phyloP scores from a whole-genome alignment of 148 eudicot genomes.

The Fagopyrum esculentum region DNA sequence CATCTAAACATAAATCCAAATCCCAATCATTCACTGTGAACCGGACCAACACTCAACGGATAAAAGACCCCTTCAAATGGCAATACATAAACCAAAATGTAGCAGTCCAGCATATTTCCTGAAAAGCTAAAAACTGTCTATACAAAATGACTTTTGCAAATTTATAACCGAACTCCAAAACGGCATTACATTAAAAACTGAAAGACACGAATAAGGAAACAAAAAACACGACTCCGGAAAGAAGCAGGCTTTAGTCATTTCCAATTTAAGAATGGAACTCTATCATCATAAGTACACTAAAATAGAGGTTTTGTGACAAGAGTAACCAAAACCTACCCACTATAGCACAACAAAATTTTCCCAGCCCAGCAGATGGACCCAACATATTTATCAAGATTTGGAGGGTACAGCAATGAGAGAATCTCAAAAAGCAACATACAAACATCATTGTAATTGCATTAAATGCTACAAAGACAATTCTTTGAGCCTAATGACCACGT shows the following conservation, averaged over 20 bases:
- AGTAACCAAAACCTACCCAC: neutral
- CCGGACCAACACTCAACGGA: neutral
- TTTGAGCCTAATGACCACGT: neutral
- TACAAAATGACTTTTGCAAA: neutral
- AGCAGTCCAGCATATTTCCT: neutral
- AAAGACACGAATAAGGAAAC: neutral
- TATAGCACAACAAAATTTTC: neutral
- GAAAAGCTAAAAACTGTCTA: neutral
- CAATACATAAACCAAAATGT: neutral
- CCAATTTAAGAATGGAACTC: neutral
- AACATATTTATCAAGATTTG: neutral
- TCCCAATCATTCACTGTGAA: neutral
- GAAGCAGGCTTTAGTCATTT: neutral
- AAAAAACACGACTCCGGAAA: neutral
- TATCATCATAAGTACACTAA: neutral
- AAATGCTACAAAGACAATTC: constrained; percentile 4
- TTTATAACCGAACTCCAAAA: neutral
- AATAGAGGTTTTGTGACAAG: neutral
- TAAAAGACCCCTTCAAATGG: neutral
- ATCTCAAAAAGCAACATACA: constrained; percentile 10
- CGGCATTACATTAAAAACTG: neutral
- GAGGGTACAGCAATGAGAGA: neutral
- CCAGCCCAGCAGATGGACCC: constrained; percentile 9
- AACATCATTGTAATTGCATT: constrained; percentile 2
- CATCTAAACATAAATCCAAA: neutral